Base-by-base conservation (phyloP, 2,329 filamentous ascomycete genomes). In the Cryphonectria carpinicola region DNA sequence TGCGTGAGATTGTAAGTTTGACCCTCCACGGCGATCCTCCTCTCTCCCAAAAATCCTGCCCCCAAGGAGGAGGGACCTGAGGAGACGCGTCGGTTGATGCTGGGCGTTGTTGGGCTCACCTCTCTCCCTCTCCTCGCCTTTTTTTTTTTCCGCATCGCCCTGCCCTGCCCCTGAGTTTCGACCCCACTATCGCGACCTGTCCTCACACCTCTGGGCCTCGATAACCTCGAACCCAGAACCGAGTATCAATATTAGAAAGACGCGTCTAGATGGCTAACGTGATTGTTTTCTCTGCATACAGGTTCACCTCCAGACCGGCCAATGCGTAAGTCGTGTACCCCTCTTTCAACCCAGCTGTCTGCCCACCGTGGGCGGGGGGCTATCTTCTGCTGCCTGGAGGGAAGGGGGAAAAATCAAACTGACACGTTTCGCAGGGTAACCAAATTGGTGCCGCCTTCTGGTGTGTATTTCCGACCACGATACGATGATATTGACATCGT, bases 391-490 rank as follows among this genome's bases (percentile, higher is more conserved):
- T 62, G 13, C 43, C 56, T 67, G 6, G 28, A 25, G 17, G 19
- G 19, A 19, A 28, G 1, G 28, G 32, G 13, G 17, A 43, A 37
- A 10, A 63, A 35, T 14, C 49, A 58, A 62, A 61, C 71, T 72
- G 68, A 72, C 71, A 72, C 65, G 65, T 71, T 62, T 68, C 46
- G 78, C 80, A 98, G 95, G 96, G 96, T 90, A 99, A 99, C 93
- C 96, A 99, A 93, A 97, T 98, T 79, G 96, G 96, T 95, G 96
- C 96, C 89, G 96, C 96, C 86, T 99, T 99, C 90, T 99, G 96
- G 92, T 93, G 85, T 78, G 90, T 87, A 72, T 54, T 43, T 39
- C 69, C 61, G 28, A 68, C 49, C 49, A 37, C 70, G 71, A 71
- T 10, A 32, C 61, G 10, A n/a, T 58, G 17, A 58, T 62, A 28